Evolutionary conservation across 306 rosid genomes (phyloP).

Genomic region (Crotalaria pallida): DNA sequence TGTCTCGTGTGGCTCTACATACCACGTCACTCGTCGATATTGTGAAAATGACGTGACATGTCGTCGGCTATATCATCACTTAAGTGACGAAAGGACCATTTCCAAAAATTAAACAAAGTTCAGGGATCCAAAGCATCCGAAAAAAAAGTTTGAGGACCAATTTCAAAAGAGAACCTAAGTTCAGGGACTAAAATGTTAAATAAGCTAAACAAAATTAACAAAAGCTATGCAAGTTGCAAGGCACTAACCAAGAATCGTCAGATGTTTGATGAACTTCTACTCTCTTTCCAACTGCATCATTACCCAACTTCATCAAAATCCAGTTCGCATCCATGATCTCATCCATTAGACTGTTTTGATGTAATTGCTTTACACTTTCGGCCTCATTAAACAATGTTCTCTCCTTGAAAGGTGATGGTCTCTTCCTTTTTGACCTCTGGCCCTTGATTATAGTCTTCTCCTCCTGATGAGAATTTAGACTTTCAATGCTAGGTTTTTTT

Average conservation of each 20-base stretch:
- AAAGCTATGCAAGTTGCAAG: slow-evolving; percentile 2
- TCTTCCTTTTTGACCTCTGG: slow-evolving; percentile 92
- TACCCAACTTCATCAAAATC: slow-evolving; percentile 91
- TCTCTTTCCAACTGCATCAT: slow-evolving; percentile 92
- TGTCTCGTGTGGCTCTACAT: too few relatives aligned
- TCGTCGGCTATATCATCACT: too few relatives aligned
- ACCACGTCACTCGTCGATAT: too few relatives aligned
- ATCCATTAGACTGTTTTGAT: slow-evolving; percentile 54
- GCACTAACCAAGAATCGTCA: slow-evolving; percentile 79
- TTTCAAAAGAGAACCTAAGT: too few relatives aligned
- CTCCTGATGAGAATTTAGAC: slow-evolving; percentile 59
- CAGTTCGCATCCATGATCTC: slow-evolving; percentile 95
- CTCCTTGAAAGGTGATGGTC: slow-evolving; percentile 70
- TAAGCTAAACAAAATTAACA: not conserved
- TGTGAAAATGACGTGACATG: too few relatives aligned
- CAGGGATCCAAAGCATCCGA: too few relatives aligned
- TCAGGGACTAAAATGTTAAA: too few relatives aligned
- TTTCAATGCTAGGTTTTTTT: slow-evolving; percentile 64
- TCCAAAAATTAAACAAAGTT: too few relatives aligned
- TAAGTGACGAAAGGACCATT: too few relatives aligned
- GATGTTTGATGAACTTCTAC: slow-evolving; percentile 90
- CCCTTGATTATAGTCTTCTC: slow-evolving; percentile 80
- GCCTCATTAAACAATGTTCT: slow-evolving; percentile 46
- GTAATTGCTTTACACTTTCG: slow-evolving; percentile 41
- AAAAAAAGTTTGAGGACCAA: too few relatives aligned